phyloP scores from a whole-genome alignment of 805 yeast species.

The Candida glaebosa region DNA sequence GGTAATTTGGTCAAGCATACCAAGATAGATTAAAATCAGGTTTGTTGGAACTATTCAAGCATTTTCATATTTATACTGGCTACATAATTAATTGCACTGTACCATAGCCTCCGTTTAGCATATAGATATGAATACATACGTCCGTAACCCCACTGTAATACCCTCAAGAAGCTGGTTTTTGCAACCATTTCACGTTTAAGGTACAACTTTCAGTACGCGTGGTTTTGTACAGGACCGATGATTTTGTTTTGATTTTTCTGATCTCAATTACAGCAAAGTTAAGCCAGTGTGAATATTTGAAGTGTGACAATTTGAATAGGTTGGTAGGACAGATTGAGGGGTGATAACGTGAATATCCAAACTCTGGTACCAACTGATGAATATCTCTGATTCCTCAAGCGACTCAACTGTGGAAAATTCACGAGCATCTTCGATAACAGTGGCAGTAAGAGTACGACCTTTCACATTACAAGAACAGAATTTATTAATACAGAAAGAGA shows the following conservation, averaged over 20 bases:
- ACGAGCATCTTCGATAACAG: slow-evolving; percentile 61
- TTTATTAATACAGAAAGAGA: slow-evolving; percentile 40
- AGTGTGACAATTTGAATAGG: neutral
- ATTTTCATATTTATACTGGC: neutral
- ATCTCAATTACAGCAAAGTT: neutral
- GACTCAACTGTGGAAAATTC: neutral
- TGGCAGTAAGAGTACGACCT: slow-evolving; percentile 82
- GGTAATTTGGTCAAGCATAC: slow-evolving; percentile 35
- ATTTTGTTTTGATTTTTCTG: neutral
- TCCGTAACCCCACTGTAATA: neutral
- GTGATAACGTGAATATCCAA: neutral
- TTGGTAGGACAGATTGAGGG: neutral
- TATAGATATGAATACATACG: neutral
- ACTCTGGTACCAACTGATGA: neutral
- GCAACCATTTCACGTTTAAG: neutral
- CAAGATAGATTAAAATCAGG: slow-evolving; percentile 41
- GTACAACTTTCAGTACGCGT: neutral
- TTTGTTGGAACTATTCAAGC: slow-evolving; percentile 11
- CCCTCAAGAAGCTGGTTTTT: neutral
- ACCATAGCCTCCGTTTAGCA: slow-evolving; percentile 1
- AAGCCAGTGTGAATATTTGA: neutral
- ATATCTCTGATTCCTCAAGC: neutral
- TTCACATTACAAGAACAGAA: slow-evolving; percentile 60
- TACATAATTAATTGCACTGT: neutral
- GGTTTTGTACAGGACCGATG: neutral